Conservation (phyloP, 805 yeast genomes). For the Yueomyces sp. region DNA sequence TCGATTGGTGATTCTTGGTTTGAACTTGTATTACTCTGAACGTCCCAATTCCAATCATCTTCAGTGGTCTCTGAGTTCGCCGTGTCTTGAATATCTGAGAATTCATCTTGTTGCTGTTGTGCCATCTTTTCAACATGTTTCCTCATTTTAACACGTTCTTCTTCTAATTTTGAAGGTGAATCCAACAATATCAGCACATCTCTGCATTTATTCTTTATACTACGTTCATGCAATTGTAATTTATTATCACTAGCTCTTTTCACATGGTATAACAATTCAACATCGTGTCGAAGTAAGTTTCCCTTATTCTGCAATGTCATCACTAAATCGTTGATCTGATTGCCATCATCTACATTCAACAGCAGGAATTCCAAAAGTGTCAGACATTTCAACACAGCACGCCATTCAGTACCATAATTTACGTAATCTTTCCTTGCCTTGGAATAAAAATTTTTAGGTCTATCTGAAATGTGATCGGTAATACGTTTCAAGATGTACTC, state of each 20-base stretch:
- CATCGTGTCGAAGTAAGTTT: slow-evolving; percentile 18
- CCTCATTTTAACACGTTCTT: slow-evolving; percentile 16
- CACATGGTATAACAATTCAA: slow-evolving; percentile 17
- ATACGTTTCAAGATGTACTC: slow-evolving; percentile 26
- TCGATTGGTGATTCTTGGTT: neutral
- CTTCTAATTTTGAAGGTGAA: slow-evolving; percentile 17
- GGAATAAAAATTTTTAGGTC: slow-evolving; percentile 25
- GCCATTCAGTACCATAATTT: slow-evolving; percentile 29
- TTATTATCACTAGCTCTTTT: slow-evolving; percentile 24
- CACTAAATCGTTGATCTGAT: slow-evolving; percentile 19
- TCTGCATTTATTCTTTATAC: slow-evolving; percentile 23
- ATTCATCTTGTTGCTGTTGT: no score
- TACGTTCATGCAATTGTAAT: slow-evolving; percentile 26
- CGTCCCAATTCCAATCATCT: neutral
- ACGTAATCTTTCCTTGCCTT: slow-evolving; percentile 28
- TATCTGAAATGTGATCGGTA: slow-evolving; percentile 24
- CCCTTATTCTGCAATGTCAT: slow-evolving; percentile 17
- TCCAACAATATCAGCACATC: slow-evolving; percentile 17
- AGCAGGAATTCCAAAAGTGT: slow-evolving; percentile 23
- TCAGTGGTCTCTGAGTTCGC: neutral
- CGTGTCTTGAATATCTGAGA: neutral
- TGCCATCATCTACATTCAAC: slow-evolving; percentile 21
- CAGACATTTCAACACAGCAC: slow-evolving; percentile 27
- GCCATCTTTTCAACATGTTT: slow-evolving; percentile 10
- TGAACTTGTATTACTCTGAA: neutral